phyloP scores from a whole-genome alignment of 2,329 filamentous ascomycete genomes.

The Aspergillus hiratsukae region DNA sequence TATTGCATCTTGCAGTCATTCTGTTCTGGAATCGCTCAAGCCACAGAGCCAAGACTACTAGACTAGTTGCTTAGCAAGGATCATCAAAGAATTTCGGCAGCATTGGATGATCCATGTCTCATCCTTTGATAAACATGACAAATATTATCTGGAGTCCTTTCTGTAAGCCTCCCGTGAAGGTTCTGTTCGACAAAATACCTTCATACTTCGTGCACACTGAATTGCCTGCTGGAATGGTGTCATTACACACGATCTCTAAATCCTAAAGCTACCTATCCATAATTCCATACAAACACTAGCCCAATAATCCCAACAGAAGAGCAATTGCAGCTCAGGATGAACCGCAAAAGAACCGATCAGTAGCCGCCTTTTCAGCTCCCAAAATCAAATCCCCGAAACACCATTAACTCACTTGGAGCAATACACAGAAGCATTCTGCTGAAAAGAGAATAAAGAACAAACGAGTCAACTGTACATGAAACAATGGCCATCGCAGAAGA shows the following conservation, averaged over 20 bases:
- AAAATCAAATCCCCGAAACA: slow-evolving; percentile 4
- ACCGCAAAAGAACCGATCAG: slow-evolving; percentile 1
- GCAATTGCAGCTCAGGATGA: not conserved
- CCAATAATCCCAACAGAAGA: not conserved
- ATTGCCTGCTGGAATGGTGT: not conserved
- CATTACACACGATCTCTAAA: not conserved
- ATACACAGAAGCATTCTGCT: not conserved
- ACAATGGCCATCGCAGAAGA: not conserved
- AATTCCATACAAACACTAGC: not conserved
- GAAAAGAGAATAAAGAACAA: not conserved
- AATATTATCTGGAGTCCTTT: not conserved
- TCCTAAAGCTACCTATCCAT: not conserved
- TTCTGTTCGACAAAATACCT: not conserved
- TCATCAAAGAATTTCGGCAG: not conserved
- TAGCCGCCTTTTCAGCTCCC: slow-evolving; percentile 9
- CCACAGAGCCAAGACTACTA: not conserved
- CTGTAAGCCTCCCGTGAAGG: not conserved
- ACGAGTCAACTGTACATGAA: not conserved
- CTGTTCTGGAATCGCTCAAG: not conserved
- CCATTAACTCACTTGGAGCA: slow-evolving; percentile 8
- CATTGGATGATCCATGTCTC: not conserved
- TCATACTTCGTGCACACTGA: not conserved
- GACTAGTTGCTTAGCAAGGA: not conserved
- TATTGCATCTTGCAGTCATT: not conserved
- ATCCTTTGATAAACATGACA: not conserved